phyloP scores from a whole-genome alignment of 139 green algal species.

The Picochlorum sp. region DNA sequence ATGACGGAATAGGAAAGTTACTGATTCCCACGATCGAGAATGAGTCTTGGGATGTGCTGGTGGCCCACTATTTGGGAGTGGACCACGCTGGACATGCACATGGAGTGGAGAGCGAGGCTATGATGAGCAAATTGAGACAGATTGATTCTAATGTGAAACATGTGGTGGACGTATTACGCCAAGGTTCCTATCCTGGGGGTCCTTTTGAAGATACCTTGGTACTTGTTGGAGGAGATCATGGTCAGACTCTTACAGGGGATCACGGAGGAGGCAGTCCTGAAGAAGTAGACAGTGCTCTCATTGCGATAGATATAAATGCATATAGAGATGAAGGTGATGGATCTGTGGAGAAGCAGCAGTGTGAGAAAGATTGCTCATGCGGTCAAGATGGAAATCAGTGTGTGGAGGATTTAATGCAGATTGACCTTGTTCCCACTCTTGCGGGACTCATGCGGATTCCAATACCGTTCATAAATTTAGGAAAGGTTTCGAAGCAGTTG shows the following conservation, averaged over 20 bases:
- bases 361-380: conserved; percentile 18
- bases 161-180: conserved; percentile 30
- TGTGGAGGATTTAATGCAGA: conserved; percentile 48
- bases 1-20: conserved; percentile 70
- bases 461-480: conserved; percentile 73
- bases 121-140: conserved; percentile 79
- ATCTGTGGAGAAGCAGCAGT: neutral
- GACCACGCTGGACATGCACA: conserved; percentile 90
- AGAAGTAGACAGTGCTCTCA: conserved; percentile 65
- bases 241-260: conserved; percentile 79
- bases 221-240: conserved; percentile 91
- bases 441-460: conserved; percentile 73
- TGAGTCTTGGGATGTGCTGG: conserved; percentile 75
- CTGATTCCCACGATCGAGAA: conserved; percentile 29
- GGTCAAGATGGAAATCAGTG: conserved; percentile 29
- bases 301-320: conserved; percentile 47
- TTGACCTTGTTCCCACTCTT: conserved; percentile 78
- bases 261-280: conserved; percentile 83
- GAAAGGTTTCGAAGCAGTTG: conserved; percentile 46
- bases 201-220: conserved; percentile 65
- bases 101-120: conserved; percentile 52
- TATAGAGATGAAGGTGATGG: no score
- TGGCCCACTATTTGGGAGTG: conserved; percentile 90
- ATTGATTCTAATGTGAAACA: conserved; percentile 61
- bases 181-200: conserved; percentile 26